Evolutionary conservation across 1,284 basidiomycete species (phyloP).

Genomic region (Boletus smithii): DNA sequence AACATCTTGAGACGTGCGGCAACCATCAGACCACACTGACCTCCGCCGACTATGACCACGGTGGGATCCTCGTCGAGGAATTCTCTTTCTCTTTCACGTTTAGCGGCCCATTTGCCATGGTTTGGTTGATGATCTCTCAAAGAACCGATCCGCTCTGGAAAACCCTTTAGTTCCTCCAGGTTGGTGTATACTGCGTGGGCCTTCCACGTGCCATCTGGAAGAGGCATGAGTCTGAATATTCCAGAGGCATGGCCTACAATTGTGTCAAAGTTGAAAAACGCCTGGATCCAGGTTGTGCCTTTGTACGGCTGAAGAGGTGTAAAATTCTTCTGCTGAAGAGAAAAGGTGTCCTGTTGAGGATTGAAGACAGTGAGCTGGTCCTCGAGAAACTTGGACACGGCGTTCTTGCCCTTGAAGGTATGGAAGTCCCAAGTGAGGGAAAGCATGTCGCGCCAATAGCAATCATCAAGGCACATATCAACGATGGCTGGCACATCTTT

Average conservation of each 20-base stretch:
- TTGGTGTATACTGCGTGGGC: constrained; percentile 38
- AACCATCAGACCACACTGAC: constrained; percentile 37
- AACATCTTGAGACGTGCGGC: constrained; percentile 46
- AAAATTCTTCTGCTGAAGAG: constrained; percentile 29
- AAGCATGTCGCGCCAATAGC: constrained; percentile 59
- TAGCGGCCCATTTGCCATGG: constrained; percentile 38
- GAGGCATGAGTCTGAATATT: constrained; percentile 50
- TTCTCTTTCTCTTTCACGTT: constrained; percentile 39
- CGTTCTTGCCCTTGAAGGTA: constrained; percentile 46
- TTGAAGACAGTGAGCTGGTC: constrained; percentile 42
- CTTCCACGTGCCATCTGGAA: constrained; percentile 44
- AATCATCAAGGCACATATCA: constrained; percentile 39
- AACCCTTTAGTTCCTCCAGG: constrained; percentile 45
- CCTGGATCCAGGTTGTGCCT: constrained; percentile 53
- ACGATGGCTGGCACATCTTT: constrained; percentile 24
- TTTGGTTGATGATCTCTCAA: constrained; percentile 40
- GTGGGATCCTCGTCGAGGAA: constrained; percentile 33
- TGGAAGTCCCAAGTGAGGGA: constrained; percentile 62
- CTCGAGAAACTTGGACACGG: constrained; percentile 42
- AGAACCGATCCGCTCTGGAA: constrained; percentile 35
- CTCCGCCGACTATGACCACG: constrained; percentile 42
- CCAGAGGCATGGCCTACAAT: constrained; percentile 44
- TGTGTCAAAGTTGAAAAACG: constrained; percentile 53
- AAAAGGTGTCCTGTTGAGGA: constrained; percentile 18
- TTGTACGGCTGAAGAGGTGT: constrained; percentile 47